phyloP scores from a whole-genome alignment of 352 stramenopile species.

The Pythium periplocum region DNA sequence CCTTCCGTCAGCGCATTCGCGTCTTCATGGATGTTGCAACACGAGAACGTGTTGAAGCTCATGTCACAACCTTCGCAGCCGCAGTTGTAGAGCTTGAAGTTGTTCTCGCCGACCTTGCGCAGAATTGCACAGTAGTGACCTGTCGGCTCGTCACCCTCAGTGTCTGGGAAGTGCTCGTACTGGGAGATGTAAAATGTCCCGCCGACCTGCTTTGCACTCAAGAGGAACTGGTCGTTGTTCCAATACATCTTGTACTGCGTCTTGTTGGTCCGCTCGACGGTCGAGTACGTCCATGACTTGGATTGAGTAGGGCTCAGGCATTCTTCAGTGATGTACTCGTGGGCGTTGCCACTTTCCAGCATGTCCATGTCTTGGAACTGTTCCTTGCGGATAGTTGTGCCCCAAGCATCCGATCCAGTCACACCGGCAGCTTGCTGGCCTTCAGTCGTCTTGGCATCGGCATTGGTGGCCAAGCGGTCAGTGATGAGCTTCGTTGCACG shows the following conservation, averaged over 20 bases:
- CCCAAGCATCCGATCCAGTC: slow-evolving; percentile 33
- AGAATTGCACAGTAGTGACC: slow-evolving; percentile 79
- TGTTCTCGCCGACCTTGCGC: slow-evolving; percentile 65
- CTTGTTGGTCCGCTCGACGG: slow-evolving; percentile 77
- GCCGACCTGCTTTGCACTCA: slow-evolving; percentile 79
- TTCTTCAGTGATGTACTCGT: slow-evolving; percentile 81
- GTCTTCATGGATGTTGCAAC: slow-evolving; percentile 63
- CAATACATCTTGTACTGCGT: slow-evolving; percentile 86
- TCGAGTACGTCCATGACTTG: slow-evolving; percentile 82
- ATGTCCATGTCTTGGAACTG: slow-evolving; percentile 85
- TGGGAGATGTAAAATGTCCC: slow-evolving; percentile 88
- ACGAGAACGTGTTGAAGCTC: slow-evolving; percentile 81
- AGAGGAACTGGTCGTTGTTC: slow-evolving; percentile 82
- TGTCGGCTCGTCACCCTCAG: slow-evolving; percentile 36
- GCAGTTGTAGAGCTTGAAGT: slow-evolving; percentile 86
- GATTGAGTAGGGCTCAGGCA: slow-evolving; percentile 66
- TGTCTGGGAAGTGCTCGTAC: slow-evolving; percentile 84
- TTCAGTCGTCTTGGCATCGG: slow-evolving; percentile 15
- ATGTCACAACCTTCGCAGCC: slow-evolving; percentile 85
- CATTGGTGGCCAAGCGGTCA: slow-evolving; percentile 15
- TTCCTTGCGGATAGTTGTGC: slow-evolving; percentile 54
- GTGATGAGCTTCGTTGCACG: slow-evolving; percentile 60
- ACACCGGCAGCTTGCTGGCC: slow-evolving; percentile 8
- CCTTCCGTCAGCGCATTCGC: slow-evolving; percentile 31
- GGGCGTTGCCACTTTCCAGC: slow-evolving; percentile 73